Evolutionary conservation across 2,329 filamentous ascomycete genomes (phyloP).

Genomic region (Aspergillus phoenicis): DNA sequence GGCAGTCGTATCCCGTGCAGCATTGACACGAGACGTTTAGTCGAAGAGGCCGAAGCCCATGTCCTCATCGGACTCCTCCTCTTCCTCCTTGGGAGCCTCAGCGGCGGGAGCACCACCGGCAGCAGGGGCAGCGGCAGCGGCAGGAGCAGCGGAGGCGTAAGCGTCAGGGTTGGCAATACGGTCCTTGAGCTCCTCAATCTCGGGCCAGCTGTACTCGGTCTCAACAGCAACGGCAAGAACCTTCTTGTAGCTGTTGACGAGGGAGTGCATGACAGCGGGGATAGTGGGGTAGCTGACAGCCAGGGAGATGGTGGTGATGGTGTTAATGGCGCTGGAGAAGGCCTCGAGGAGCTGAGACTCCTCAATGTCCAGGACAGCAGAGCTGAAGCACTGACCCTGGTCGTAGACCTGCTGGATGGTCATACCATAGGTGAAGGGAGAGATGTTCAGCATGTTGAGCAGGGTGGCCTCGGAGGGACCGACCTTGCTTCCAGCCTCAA

Average conservation of each 20-base stretch:
- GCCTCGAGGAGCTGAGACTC: conserved; percentile 90
- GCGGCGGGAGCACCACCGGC: conserved; percentile 56
- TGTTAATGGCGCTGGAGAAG: conserved; percentile 77
- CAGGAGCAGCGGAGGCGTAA: conserved; percentile 82
- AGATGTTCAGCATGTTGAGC: conserved; percentile 99
- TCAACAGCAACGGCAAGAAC: conserved; percentile 79
- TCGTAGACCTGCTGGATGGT: conserved; percentile 96
- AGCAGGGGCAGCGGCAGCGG: conserved; percentile 61
- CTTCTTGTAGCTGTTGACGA: conserved; percentile 99
- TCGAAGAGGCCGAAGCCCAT: conserved; percentile 78
- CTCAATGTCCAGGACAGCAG: conserved; percentile 85
- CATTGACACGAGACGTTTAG: conserved; percentile 45
- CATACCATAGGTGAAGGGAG: conserved; percentile 99
- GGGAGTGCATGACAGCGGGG: conserved; percentile 91
- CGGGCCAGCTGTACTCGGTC: conserved; percentile 91
- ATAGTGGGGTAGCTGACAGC: conserved; percentile 94
- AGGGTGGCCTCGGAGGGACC: conserved; percentile 98
- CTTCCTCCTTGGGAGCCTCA: conserved; percentile 62
- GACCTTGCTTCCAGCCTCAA: conserved; percentile 90
- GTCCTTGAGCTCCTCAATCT: conserved; percentile 98
- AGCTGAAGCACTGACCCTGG: conserved; percentile 87
- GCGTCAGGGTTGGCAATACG: conserved; percentile 98
- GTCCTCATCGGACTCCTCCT: conserved; percentile 66
- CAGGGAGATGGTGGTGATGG: conserved; percentile 88
- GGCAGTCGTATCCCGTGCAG: conserved; percentile 33